Base-by-base conservation (phyloP, 2,329 filamentous ascomycete genomes). In the Penicillium concentricum region DNA sequence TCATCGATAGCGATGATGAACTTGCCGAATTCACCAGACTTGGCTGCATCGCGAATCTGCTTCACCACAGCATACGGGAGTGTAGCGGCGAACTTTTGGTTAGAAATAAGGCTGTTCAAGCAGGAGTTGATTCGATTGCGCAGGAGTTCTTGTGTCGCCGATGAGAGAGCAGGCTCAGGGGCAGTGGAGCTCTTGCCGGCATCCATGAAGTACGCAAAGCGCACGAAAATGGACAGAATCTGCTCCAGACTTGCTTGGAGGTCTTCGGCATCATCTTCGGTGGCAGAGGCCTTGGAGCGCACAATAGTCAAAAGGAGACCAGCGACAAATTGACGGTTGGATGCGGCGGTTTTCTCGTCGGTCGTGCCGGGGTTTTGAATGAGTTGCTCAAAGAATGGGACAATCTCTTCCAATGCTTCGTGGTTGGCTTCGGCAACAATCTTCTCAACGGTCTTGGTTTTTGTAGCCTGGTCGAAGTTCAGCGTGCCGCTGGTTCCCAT, bases 381-480 rank as follows among this genome's bases (percentile, higher is more conserved):
- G 16, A 82, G 67, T 7, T 73, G 68, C 43, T 77, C 75, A 34
- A 84, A 72, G 12, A 82, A 71, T 8, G 84, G 79, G 22, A 87
- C 79, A 34, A 87, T 84, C 20, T 82, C 72, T 4, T 79, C 74
- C 24, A 85, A 62, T 9, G 76, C 74, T 26, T 77, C 70, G n/a
- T 74, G 66, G 57, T 83, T 82, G 9, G 85, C 82, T 42, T 82
- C 81, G 51, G 85, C 81, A 5, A 95, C 75, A 2, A 94, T 79
- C 60, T 84, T 87, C 65, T 95, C 91, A 1, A 96, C 78, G 0
- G 91, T 93, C 75, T 93, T 96, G 2, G 88, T 89, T 71, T 89
- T 94, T 0, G 92, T 96, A 56, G 89, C 81, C 61, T 90, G 87
- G 69, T 97, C 94, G 68, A 97, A 94, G 69, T 89, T 90, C 63